phyloP scores from a whole-genome alignment of 108 stramenopile genomes.

The Conticribra weissflogii region DNA sequence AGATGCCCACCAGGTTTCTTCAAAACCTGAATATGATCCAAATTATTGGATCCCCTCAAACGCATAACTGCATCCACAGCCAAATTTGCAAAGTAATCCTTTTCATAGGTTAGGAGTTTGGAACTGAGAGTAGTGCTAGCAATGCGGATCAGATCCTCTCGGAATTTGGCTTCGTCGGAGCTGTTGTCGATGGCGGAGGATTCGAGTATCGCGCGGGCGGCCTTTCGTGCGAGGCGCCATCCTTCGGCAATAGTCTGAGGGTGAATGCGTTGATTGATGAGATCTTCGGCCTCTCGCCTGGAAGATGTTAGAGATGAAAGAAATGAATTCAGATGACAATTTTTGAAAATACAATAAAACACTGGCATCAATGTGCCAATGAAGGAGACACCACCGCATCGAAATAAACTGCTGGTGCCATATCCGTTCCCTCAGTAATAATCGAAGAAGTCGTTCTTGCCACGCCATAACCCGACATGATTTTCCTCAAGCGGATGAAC shows the following conservation, averaged over 20 bases:
- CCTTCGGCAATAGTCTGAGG: slow-evolving; percentile 98
- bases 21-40: slow-evolving; percentile 97
- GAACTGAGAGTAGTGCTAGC: slow-evolving; percentile 96
- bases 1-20: slow-evolving; percentile 96
- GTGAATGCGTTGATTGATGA: slow-evolving; percentile 95
- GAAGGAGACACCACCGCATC: no score
- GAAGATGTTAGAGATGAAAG: no score
- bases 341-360: no score
- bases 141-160: slow-evolving; percentile 91
- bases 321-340: no score
- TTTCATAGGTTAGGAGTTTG: slow-evolving; percentile 96
- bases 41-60: slow-evolving; percentile 88
- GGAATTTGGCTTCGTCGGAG: slow-evolving; percentile 68
- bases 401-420: no score
- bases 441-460: no score
- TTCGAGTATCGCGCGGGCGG: slow-evolving; percentile 88
- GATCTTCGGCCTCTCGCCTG: slow-evolving; percentile 94
- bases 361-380: no score
- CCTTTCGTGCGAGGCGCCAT: slow-evolving; percentile 92
- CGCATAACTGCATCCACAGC: slow-evolving; percentile 98
- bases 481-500: slow-evolving; percentile 1
- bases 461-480: no score
- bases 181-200: slow-evolving; percentile 59
- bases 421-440: no score
- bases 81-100: slow-evolving; percentile 96